These are phyloP conservation scores for Trematosphaeria pertusa DNA, from an alignment of 2,329 filamentous ascomycete genomes.

Conservation along the genomic window DNA sequence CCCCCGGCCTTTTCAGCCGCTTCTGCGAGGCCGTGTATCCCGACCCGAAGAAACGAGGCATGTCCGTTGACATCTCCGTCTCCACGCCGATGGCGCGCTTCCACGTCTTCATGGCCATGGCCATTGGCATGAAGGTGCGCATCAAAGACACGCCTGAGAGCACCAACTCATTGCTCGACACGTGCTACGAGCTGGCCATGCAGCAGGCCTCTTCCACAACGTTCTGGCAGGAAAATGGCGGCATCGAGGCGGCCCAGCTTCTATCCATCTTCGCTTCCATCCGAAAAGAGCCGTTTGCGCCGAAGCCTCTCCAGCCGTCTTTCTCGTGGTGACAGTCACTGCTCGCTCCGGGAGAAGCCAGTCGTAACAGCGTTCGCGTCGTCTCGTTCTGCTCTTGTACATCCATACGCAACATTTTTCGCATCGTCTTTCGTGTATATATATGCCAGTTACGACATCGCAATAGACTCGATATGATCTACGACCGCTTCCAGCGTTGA, in stretches of 20 bases:
- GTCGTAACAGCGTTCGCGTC: neutral
- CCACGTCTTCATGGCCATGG: constrained; percentile 47
- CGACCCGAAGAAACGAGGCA: constrained; percentile 26
- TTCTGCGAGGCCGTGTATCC: constrained; percentile 45
- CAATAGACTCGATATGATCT: neutral
- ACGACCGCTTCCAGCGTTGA: too few species aligned
- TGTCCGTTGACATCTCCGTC: constrained; percentile 21
- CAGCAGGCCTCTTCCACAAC: constrained; percentile 36
- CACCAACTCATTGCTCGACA: constrained; percentile 43
- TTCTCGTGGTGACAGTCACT: constrained; percentile 38
- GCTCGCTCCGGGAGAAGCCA: neutral
- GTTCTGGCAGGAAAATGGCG: constrained; percentile 45
- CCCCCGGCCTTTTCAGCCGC: constrained; percentile 30
- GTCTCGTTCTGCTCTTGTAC: neutral
- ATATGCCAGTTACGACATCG: neutral
- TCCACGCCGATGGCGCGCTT: constrained; percentile 45
- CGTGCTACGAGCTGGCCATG: constrained; percentile 46
- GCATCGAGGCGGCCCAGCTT: constrained; percentile 40
- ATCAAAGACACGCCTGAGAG: constrained; percentile 36
- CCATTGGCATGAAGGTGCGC: constrained; percentile 44
- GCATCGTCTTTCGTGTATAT: neutral
- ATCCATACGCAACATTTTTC: neutral
- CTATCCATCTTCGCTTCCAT: constrained; percentile 42
- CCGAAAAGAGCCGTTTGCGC: constrained; percentile 27
- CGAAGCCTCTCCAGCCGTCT: constrained; percentile 33